Base-by-base conservation (phyloP, 2,329 filamentous ascomycete species). In the Stagonosporopsis vannaccii region DNA sequence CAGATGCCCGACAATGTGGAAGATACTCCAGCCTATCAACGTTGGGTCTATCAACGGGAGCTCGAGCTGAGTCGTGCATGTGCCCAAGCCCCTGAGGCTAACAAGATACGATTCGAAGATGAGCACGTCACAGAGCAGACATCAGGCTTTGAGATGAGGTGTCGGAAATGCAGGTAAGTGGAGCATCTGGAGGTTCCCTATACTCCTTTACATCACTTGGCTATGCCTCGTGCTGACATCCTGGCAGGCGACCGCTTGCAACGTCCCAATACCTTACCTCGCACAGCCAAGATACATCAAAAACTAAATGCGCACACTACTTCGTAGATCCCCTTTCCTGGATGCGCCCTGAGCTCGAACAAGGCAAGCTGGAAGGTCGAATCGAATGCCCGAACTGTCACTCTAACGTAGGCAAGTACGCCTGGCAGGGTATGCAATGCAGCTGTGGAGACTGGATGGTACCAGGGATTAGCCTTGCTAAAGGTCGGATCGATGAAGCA, bases 351-450 rank as follows among this genome's bases (percentile, higher is more conserved):
- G 88, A 89, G 68, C 85, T 99, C n/a, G 90, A 93, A 67, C 85
- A 90, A 68, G 92, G 91, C 25, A 86, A 88, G 59, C 82, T 98
- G 22, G 91, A 93, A 58, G 95, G 95, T 22, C 87, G 94, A 9
- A 81, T 99, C 28, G 85, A 87, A 56, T 99, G 95, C 70, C 94
- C 95, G 9, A 90, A 89, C 69, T 99, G 95, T 75, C 86, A 85
- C 42, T 87, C 90, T 36, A 92, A 91, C 48, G 86, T 98, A 43
- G 95, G 95, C 35, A 90, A 95, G 67, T 99, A 97, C 72, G 90
- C 94, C 48, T 99, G 95, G 95, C 92, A 96, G 74, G 95, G 95
- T 13, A 89, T 97, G 83, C 88, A 87, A 74, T 99, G 95, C 79
- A 95, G 87, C 71, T 99, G 95, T 75, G 87, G 89, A 33, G 87